Conservation (phyloP, 23 red algal species). For the Gracilaria domingensis region DNA sequence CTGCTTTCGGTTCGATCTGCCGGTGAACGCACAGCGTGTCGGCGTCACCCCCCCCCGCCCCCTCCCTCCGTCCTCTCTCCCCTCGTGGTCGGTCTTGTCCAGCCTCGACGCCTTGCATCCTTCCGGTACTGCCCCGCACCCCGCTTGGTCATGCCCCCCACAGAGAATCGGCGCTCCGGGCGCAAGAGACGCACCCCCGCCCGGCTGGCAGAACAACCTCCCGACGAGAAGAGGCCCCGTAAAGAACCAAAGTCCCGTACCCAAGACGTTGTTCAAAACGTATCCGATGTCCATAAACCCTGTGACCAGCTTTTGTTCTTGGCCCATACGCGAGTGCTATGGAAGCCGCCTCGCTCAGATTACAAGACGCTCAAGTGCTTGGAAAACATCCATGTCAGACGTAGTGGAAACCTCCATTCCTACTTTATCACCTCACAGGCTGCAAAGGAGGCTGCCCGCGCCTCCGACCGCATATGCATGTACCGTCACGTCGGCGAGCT, state of each 20-base stretch:
- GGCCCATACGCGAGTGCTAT: neutral
- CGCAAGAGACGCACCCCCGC: constrained; percentile 20
- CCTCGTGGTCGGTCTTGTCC: neutral
- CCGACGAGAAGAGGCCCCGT: constrained; percentile 2
- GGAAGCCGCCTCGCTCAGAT: neutral
- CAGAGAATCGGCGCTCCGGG: constrained; percentile 15
- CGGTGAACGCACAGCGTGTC: too few species aligned
- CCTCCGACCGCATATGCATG: constrained; percentile 16
- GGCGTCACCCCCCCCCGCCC: too few species aligned
- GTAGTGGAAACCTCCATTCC: constrained; percentile 36
- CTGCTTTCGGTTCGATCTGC: too few species aligned
- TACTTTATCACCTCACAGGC: constrained; percentile 64
- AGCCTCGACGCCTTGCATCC: neutral
- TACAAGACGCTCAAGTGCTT: constrained; percentile 1
- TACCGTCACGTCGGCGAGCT: constrained; percentile 57
- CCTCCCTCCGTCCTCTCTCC: neutral
- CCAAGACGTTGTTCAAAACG: neutral
- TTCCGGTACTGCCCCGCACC: neutral
- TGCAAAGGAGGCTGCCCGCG: constrained; percentile 30
- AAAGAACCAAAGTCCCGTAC: constrained; percentile 7
- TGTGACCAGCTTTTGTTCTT: constrained; percentile 23
- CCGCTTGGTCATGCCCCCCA: neutral
- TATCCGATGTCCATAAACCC: neutral
- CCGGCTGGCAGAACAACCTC: constrained; percentile 18
- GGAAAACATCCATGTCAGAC: constrained; percentile 20